phyloP scores from a whole-genome alignment of 225 moss, liverwort and hornwort genomes.

The Anthoceros angustus region DNA sequence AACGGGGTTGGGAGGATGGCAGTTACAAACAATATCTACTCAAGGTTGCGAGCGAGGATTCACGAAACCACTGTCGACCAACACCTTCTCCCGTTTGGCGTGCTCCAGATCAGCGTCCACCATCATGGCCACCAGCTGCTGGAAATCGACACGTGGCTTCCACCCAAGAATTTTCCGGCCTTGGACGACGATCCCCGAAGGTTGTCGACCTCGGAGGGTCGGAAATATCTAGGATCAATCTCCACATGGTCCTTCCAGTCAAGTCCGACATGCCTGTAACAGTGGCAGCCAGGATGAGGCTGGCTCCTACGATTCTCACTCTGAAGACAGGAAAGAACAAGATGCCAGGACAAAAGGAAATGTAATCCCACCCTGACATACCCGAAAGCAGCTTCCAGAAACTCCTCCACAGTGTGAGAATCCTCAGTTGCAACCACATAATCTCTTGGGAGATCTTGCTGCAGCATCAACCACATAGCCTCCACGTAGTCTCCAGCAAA shows the following conservation, averaged over 20 bases:
- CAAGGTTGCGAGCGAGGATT: constrained; percentile 64
- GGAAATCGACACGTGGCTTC: constrained; percentile 46
- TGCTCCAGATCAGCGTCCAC: constrained; percentile 51
- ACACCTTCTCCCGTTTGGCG: constrained; percentile 64
- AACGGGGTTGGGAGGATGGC: too few relatives aligned
- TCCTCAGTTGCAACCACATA: constrained; percentile 72
- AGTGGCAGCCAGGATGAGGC: neutral
- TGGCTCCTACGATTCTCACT: neutral
- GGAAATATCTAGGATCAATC: constrained; percentile 75
- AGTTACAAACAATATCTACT: neutral
- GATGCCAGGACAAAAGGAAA: neutral
- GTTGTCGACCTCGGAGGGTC: constrained; percentile 70
- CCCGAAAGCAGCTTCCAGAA: constrained; percentile 52
- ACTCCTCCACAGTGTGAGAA: constrained; percentile 72
- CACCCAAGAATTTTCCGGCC: constrained; percentile 32
- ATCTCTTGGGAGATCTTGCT: constrained; percentile 54
- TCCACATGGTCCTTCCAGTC: constrained; percentile 75
- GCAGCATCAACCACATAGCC: constrained; percentile 88
- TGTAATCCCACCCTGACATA: constrained; percentile 5
- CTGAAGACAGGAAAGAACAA: neutral
- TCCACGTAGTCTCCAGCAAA: constrained; percentile 27
- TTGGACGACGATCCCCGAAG: constrained; percentile 46
- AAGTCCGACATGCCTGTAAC: constrained; percentile 18
- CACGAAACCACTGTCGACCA: constrained; percentile 52
- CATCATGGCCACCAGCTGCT: constrained; percentile 66